phyloP scores from a whole-genome alignment of 768 basidiomycete species.

The Boletus patriciae region DNA sequence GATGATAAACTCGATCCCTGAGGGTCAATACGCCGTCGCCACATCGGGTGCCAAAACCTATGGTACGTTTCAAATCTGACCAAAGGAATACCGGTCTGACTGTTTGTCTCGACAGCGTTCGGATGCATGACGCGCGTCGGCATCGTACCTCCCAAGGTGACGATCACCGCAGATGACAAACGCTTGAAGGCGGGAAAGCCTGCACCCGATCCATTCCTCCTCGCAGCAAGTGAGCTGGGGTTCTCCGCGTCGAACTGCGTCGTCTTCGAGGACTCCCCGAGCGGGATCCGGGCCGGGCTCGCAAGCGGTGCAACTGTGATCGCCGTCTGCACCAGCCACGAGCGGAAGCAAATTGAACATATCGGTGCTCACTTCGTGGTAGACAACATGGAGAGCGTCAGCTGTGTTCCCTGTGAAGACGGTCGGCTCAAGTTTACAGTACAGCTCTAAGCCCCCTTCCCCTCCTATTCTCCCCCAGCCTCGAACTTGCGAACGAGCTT shows the following conservation, averaged over 20 bases:
- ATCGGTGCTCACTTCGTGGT: constrained; percentile 59
- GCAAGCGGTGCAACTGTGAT: constrained; percentile 73
- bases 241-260: constrained; percentile 60
- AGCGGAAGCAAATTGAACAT: constrained; percentile 51
- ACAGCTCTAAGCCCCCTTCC: constrained; percentile 10
- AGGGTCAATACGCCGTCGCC: constrained; percentile 67
- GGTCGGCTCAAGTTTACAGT: constrained; percentile 48
- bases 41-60: constrained; percentile 75
- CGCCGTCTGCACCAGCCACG: constrained; percentile 73
- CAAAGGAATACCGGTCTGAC: neutral
- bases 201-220: constrained; percentile 62
- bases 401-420: constrained; percentile 40
- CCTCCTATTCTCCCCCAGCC: no score
- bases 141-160: constrained; percentile 63
- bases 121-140: constrained; percentile 73
- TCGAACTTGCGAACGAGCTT: neutral
- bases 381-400: constrained; percentile 53
- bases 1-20: constrained; percentile 65
- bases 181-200: constrained; percentile 67
- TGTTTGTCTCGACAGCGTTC: constrained; percentile 39
- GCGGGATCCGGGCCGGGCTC: constrained; percentile 65
- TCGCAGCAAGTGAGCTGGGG: constrained; percentile 58
- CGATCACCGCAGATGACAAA: constrained; percentile 76
- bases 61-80: constrained; percentile 36
- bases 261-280: constrained; percentile 75